Evolutionary conservation across 2,329 filamentous ascomycete species (phyloP), one percentile per base, ranked within the genome.

Genomic region (Parafenestella ontariensis): DNA sequence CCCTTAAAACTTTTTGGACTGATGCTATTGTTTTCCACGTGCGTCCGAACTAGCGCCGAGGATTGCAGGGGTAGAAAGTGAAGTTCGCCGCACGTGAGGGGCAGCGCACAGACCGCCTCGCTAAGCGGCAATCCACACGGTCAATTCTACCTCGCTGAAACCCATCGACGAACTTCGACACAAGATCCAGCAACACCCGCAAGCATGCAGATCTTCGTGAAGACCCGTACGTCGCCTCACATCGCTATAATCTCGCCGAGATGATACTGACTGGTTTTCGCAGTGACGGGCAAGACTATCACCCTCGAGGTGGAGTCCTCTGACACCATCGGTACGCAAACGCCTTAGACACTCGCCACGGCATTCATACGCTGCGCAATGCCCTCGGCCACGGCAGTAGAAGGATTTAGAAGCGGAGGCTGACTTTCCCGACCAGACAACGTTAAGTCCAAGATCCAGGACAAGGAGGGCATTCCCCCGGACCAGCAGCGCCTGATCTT

Each of bases 401-500:
- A 28, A 39, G 33, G 31, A 24, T 10, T 26, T 49, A 46, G 33
- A 52, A 36, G 36, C 28, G 24, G 48, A 42, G 49, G 60, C 65
- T 73, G 56, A 72, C 62, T 44, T n/a, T 56, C 43, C n/a, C 18
- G 40, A 45, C 44, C 41, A 72, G 94, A 98, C 89, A 98, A 97
- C 88, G 94, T 98, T 83, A 98, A 98, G 89, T 89, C 89, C 85
- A 97, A 97, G 90, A 97, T 98, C 82, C 94, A 97, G 86, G 93
- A 97, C 84, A 97, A 97, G 90, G 94, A 97, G 85, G 94, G 94
- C 75, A 97, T 97, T 72, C 94, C 94, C 75, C 93, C 93, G 68
- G 94, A 97, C 83, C 93, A 97, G 83, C 94, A 98, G 87, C 93
- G 94, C 78, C 82, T 98, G 85, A 97, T 97, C 85, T 98, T 98